Percentiles rank a stretch among this genome's conserved stretches.
Conservation (phyloP, 2,329 filamentous ascomycete genomes). For the Podosphaera aphanis region DNA sequence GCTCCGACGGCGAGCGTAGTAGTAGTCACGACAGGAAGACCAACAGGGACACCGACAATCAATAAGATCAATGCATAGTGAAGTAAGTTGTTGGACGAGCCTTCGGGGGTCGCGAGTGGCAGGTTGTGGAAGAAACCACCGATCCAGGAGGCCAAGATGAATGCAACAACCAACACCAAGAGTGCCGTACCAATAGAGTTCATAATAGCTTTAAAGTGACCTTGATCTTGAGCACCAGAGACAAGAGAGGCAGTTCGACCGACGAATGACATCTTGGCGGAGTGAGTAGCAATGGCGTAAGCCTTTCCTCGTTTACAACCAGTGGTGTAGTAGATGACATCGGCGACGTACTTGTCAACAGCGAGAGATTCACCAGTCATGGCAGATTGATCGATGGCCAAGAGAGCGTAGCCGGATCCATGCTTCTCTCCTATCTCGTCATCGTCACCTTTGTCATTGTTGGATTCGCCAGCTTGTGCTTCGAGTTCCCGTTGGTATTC, state of each 20-base stretch:
- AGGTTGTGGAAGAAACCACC: conserved; percentile 57
- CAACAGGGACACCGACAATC: conserved; percentile 59
- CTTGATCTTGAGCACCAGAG: conserved; percentile 50
- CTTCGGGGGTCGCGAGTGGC: conserved; percentile 32
- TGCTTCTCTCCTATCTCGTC: conserved; percentile 32
- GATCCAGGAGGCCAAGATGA: conserved; percentile 52
- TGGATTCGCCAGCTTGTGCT: conserved; percentile 33
- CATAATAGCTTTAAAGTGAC: conserved; percentile 69
- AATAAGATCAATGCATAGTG: conserved; percentile 47
- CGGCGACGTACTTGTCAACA: conserved; percentile 59
- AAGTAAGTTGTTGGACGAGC: conserved; percentile 38
- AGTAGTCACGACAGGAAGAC: conserved; percentile 58
- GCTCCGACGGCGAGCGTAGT: conserved; percentile 57
- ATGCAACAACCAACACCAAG: conserved; percentile 55
- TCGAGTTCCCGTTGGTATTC: conserved; percentile 42
- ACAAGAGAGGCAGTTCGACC: conserved; percentile 53
- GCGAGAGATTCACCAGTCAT: conserved; percentile 63
- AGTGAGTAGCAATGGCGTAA: conserved; percentile 42
- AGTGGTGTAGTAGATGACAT: conserved; percentile 55
- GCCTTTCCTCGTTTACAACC: conserved; percentile 63
- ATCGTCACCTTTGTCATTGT: conserved; percentile 30
- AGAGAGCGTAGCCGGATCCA: conserved; percentile 34
- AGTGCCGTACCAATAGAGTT: conserved; percentile 55
- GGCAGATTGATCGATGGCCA: conserved; percentile 56
- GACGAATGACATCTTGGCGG: conserved; percentile 51